A percentile compares a stretch with the other conserved stretches of the same genome.
Conservation (phyloP, 2,329 filamentous ascomycete species). For the Lachnellula occidentalis region DNA sequence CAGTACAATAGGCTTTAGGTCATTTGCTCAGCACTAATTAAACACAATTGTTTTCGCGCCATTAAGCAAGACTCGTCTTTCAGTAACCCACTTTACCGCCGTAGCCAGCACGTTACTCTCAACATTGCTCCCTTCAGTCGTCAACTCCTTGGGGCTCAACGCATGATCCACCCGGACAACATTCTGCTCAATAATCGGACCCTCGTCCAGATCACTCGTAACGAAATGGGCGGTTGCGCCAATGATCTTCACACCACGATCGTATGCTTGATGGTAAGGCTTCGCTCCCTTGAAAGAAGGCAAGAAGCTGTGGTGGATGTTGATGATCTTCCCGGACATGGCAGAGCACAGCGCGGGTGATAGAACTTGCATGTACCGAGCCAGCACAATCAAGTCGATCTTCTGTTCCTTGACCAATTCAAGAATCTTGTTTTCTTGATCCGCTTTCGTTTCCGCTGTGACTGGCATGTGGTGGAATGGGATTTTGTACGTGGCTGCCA, state of each 20-base stretch:
- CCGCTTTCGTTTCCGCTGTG: slow-evolving; percentile 67
- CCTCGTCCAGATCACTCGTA: slow-evolving; percentile 78
- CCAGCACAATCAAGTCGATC: slow-evolving; percentile 75
- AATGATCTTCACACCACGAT: slow-evolving; percentile 83
- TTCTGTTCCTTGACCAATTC: slow-evolving; percentile 62
- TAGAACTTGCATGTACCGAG: slow-evolving; percentile 84
- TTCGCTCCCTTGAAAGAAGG: slow-evolving; percentile 84
- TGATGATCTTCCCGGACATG: slow-evolving; percentile 85
- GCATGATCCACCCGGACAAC: slow-evolving; percentile 71
- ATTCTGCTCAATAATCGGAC: slow-evolving; percentile 83
- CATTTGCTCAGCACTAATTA: slow-evolving; percentile 18
- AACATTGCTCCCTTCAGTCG: slow-evolving; percentile 75
- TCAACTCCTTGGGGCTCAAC: slow-evolving; percentile 69
- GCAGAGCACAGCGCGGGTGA: slow-evolving; percentile 67
- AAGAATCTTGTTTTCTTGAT: slow-evolving; percentile 68
- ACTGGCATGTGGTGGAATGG: slow-evolving; percentile 78
- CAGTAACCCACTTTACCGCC: slow-evolving; percentile 79
- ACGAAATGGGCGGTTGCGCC: slow-evolving; percentile 83
- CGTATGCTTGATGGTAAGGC: slow-evolving; percentile 83
- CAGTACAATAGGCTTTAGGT: not conserved
- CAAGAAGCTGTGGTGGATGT: slow-evolving; percentile 85
- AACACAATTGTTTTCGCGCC: slow-evolving; percentile 78
- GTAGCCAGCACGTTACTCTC: slow-evolving; percentile 78
- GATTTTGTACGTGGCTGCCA: slow-evolving; percentile 69
- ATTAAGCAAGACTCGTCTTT: slow-evolving; percentile 72